A percentile compares a stretch with the other conserved stretches of the same genome.
Evolutionary conservation across 139 green algal genomes (phyloP).

Genomic region (Nannochloris sp.): DNA sequence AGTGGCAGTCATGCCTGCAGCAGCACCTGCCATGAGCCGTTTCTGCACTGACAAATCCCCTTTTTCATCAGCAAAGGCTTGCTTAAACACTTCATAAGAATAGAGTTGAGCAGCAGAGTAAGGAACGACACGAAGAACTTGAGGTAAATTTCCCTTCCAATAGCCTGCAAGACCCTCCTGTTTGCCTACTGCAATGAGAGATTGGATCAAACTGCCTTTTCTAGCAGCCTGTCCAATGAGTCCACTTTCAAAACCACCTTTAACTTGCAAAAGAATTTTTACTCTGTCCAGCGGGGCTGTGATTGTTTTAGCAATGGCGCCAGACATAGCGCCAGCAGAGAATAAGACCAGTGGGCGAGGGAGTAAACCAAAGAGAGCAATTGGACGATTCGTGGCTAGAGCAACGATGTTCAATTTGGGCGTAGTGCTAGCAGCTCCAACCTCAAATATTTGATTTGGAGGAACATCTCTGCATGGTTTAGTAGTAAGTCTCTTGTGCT

Average conservation of each 20-base stretch:
- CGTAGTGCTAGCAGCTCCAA: not conserved
- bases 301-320: constrained; percentile 69
- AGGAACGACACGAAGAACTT: constrained; percentile 69
- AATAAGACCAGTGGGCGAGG: constrained; percentile 57
- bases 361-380: constrained; percentile 39
- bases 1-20: constrained; percentile 63
- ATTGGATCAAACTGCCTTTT: constrained; percentile 38
- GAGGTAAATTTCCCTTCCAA: constrained; percentile 79
- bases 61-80: constrained; percentile 27
- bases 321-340: constrained; percentile 59
- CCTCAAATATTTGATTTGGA: not conserved
- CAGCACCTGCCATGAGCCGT: constrained; percentile 56
- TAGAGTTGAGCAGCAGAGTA: constrained; percentile 66
- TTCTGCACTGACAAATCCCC: constrained; percentile 49
- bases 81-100: constrained; percentile 66
- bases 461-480: not conserved
- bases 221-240: constrained; percentile 42
- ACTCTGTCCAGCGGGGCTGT: constrained; percentile 77
- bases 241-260: constrained; percentile 40
- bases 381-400: constrained; percentile 10
- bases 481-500: not conserved
- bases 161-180: constrained; percentile 70
- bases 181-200: constrained; percentile 63
- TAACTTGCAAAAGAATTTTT: constrained; percentile 65
- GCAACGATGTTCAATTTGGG: not conserved